These are phyloP conservation scores for Wickerhamomyces kurtzmanii DNA, from an alignment of 805 yeast species.

Conservation along the genomic window DNA sequence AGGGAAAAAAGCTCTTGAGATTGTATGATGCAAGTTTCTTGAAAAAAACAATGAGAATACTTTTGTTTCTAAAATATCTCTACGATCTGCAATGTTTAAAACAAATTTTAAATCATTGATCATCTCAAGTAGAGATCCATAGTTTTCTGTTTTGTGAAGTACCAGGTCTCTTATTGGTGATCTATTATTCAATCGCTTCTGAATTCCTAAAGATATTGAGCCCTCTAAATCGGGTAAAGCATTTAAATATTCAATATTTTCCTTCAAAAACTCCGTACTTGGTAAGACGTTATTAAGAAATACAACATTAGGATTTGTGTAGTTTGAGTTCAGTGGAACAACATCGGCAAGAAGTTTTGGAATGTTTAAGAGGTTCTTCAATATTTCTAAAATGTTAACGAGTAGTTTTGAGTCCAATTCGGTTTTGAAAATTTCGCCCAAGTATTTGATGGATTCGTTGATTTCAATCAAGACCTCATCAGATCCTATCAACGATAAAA, in stretches of 20 bases:
- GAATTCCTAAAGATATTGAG: conserved; percentile 36
- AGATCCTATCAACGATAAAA: conserved; percentile 19
- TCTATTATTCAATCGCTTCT: conserved; percentile 34
- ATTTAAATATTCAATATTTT: conserved; percentile 11
- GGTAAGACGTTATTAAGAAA: conserved; percentile 6
- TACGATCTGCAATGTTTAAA: conserved; percentile 19
- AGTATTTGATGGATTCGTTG: conserved; percentile 23
- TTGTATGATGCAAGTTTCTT: conserved; percentile 22
- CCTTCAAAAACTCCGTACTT: conserved; percentile 4
- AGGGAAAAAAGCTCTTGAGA: conserved; percentile 59
- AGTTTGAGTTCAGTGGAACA: conserved; percentile 5
- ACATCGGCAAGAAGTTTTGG: conserved; percentile 8
- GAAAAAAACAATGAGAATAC: conserved; percentile 24
- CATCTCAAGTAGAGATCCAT: conserved; percentile 17
- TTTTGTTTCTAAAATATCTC: conserved; percentile 18
- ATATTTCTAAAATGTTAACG: conserved; percentile 8
- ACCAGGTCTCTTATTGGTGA: conserved; percentile 30
- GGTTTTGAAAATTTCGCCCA: conserved; percentile 11
- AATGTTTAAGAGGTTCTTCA: conserved; percentile 12
- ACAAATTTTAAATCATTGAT: conserved; percentile 28
- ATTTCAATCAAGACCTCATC: conserved; percentile 17
- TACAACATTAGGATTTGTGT: conserved; percentile 6
- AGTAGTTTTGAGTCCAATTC: conserved; percentile 12
- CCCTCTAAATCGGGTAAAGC: conserved; percentile 17
- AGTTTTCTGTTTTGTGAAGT: conserved; percentile 19